Base-by-base conservation (phyloP, 164 flowering plant species). In the Chimonanthus salicifolius region DNA sequence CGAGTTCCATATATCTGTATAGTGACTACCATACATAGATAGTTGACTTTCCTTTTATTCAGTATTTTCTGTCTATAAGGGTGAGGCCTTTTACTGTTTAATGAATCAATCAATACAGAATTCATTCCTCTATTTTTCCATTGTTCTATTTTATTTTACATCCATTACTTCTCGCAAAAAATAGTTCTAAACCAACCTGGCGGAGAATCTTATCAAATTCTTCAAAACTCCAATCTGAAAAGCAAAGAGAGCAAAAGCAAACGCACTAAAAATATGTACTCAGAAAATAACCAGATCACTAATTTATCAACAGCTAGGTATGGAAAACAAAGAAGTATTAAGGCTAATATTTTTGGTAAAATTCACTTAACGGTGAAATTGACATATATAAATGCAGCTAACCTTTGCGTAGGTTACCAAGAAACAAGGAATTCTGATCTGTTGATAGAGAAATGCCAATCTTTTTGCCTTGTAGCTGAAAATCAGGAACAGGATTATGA, bases 341-440 rank as follows among this genome's bases (percentile, higher is more conserved):
- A 62, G 4, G 44, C 18, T 3, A 62, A 62, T 62, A 60, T 60
- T 16, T 6, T 18, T 20, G 3, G 6, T n/a, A 18, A 33, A 33
- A 54, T 45, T 7, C 69, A 65, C 46, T 46, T 6, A 20, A 20
- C 33, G 2, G 5, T 8, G 6, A 43, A 67, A 16, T 11, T 21
- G 44, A 54, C 60, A 66, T 3, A 8, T 16, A 44, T 50, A 66
- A 58, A 33, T 73, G 62, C 70, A 74, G n/a, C 79, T 20, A 73
- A 81, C 86, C 86, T 82, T 83, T 83, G 71, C 75, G 62, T 58
- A 81, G 78, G 68, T 80, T 83, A 49, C 87, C 87, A 44, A 84
- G 62, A 74, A 74, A 84, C 70, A 84, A 74, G 62, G 85, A 74
- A 67, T 79, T 72, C 65, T 82, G 85, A 65, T 80, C 84, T 8